Conservation (phyloP, 306 rosid genomes). For the Erythrophleum fordii region DNA sequence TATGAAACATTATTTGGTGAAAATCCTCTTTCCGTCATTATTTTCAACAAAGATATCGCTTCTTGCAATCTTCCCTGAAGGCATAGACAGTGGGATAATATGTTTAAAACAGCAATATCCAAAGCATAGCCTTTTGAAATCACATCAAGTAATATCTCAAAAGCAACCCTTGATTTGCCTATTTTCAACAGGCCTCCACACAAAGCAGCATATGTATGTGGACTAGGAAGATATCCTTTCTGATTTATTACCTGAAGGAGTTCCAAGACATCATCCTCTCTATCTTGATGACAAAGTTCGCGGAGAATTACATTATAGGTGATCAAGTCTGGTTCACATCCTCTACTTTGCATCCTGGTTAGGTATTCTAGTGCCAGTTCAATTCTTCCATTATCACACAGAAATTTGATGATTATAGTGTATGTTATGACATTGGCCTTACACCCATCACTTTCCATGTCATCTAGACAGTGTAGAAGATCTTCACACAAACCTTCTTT, state of each 20-base stretch:
- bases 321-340: constrained; percentile 50
- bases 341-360: constrained; percentile 48
- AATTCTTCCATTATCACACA: constrained; percentile 50
- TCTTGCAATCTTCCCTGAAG: constrained; percentile 45
- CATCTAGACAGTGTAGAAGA: constrained; percentile 43
- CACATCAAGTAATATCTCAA: constrained; percentile 33
- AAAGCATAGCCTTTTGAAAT: constrained; percentile 38
- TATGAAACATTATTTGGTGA: constrained; percentile 47
- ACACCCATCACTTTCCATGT: constrained; percentile 50
- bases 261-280: constrained; percentile 32
- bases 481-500: constrained; percentile 46
- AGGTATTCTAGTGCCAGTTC: constrained; percentile 45
- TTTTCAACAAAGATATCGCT: constrained; percentile 42
- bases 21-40: constrained; percentile 44
- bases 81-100: constrained; percentile 51
- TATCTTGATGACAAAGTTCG: constrained; percentile 54
- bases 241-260: constrained; percentile 40
- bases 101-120: constrained; percentile 53
- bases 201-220: constrained; percentile 56
- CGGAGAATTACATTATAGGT: constrained; percentile 54
- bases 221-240: constrained; percentile 49
- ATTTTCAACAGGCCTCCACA: constrained; percentile 49
- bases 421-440: constrained; percentile 51
- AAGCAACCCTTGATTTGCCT: constrained; percentile 39
- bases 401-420: constrained; percentile 52